A percentile compares a stretch with the other conserved stretches of the same genome.
phyloP scores from a whole-genome alignment of 202 grass and related monocot species.

The Schoenoplectus tabernaemontani region DNA sequence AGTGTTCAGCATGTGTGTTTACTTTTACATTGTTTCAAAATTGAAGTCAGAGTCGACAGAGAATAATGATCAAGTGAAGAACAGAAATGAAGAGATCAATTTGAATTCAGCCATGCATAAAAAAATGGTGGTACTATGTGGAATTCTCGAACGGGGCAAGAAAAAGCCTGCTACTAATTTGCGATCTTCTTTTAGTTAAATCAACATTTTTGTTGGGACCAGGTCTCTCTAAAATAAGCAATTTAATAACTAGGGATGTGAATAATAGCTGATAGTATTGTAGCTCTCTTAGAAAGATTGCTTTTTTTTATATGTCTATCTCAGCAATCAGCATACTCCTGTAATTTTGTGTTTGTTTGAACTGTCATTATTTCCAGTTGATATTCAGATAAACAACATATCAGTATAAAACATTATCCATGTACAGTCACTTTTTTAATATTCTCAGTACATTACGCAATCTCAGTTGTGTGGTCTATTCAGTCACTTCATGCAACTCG shows the following conservation, averaged over 20 bases:
- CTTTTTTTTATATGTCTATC: not conserved
- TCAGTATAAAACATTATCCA: too few relatives aligned
- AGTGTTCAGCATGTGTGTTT: slow-evolving; percentile 5
- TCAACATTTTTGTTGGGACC: too few relatives aligned
- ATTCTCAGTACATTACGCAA: too few relatives aligned
- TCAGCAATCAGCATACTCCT: too few relatives aligned
- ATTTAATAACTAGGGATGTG: not conserved
- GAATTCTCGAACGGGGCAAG: slow-evolving; percentile 12
- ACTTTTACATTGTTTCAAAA: slow-evolving; percentile 6
- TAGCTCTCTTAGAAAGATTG: not conserved
- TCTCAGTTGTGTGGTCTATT: too few relatives aligned
- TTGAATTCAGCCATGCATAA: slow-evolving; percentile 15
- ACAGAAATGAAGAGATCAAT: not conserved
- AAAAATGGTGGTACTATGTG: slow-evolving; percentile 2
- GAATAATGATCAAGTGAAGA: not conserved
- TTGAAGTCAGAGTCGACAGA: not conserved
- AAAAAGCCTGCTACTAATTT: not conserved
- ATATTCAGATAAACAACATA: too few relatives aligned
- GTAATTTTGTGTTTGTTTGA: not conserved
- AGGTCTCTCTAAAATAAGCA: too few relatives aligned
- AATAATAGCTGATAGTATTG: not conserved
- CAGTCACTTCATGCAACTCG: too few relatives aligned
- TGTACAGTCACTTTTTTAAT: too few relatives aligned
- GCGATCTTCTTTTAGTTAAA: not conserved
- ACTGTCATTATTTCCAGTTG: not conserved